Evolutionary conservation across 345 rosid species (phyloP).

Genomic region (Lepidium africanum): DNA sequence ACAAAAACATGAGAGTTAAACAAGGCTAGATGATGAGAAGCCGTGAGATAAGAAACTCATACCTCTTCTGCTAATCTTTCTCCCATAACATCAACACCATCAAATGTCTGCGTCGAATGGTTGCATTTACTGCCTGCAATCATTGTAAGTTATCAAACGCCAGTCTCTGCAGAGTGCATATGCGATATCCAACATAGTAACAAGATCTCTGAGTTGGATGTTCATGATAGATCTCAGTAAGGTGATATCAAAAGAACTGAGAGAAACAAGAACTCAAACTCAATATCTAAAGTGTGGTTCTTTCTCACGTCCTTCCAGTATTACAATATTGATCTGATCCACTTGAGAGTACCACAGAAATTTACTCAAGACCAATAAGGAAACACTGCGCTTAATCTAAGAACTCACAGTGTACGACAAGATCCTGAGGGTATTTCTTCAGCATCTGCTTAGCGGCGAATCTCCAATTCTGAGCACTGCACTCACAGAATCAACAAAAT

Average conservation of each 20-base stretch:
- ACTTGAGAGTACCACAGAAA: not conserved
- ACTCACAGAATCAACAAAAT: not conserved
- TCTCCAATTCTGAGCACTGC: constrained; percentile 69
- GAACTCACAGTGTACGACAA: constrained; percentile 65
- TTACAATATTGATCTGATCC: not conserved
- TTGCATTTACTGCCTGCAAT: constrained; percentile 70
- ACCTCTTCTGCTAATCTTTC: constrained; percentile 85
- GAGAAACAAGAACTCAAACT: not conserved
- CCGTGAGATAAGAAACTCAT: not conserved
- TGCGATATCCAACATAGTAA: not conserved
- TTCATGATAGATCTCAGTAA: not conserved
- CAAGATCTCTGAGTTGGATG: constrained; percentile 5
- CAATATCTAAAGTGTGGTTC: not conserved
- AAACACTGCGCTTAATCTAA: not conserved
- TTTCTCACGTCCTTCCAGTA: not conserved
- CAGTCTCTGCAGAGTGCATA: not conserved
- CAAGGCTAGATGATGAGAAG: not conserved
- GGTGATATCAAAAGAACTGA: not conserved
- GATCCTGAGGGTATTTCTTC: constrained; percentile 49
- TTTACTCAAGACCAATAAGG: not conserved
- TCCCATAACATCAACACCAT: constrained; percentile 92
- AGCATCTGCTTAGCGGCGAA: constrained; percentile 69
- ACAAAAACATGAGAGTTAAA: not conserved
- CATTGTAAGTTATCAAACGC: not conserved
- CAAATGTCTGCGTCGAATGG: constrained; percentile 50